Percentiles rank a stretch among this genome's conserved stretches.
These are phyloP conservation scores for Cephalotrichum gorgonifer DNA, from an alignment of 2,329 filamentous ascomycete species.

Conservation along the genomic window DNA sequence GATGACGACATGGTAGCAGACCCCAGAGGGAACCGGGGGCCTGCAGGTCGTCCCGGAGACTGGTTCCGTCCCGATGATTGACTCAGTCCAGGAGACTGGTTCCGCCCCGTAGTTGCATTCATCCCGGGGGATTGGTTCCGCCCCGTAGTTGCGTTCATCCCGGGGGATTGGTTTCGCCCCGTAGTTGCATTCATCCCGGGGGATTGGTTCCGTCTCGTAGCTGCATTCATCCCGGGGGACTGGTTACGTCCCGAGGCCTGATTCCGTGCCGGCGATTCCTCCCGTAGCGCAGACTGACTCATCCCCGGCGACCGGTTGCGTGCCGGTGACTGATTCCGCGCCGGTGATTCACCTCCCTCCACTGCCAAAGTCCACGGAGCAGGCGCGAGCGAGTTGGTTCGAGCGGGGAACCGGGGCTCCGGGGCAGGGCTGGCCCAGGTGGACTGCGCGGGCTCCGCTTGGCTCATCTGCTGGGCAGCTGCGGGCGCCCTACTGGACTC, in stretches of 20 bases:
- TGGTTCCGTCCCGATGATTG: neutral
- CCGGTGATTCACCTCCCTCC: neutral
- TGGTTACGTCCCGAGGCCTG: too few relatives aligned
- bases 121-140: conserved; percentile 6
- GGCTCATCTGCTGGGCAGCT: too few relatives aligned
- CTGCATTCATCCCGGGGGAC: conserved; percentile 12
- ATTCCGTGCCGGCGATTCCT: too few relatives aligned
- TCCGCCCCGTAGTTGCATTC: conserved; percentile 15
- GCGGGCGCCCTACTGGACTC: too few relatives aligned
- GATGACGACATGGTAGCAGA: conserved; percentile 10
- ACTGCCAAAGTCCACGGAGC: neutral
- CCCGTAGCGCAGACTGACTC: too few relatives aligned
- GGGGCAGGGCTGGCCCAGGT: too few relatives aligned
- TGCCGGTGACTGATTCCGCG: too few relatives aligned
- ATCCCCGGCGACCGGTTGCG: too few relatives aligned
- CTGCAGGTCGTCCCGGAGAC: neutral
- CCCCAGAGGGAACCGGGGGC: conserved; percentile 6
- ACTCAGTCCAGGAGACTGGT: conserved; percentile 15
- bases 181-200: conserved; percentile 16
- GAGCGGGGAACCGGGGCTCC: neutral
- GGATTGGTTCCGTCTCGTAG: conserved; percentile 11
- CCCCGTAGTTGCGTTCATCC: conserved; percentile 15
- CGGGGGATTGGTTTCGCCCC: conserved; percentile 4
- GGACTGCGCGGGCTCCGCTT: too few relatives aligned
- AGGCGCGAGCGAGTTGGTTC: neutral